Base-by-base conservation (phyloP, 352 stramenopile genomes). In the Phytophthora vignae region DNA sequence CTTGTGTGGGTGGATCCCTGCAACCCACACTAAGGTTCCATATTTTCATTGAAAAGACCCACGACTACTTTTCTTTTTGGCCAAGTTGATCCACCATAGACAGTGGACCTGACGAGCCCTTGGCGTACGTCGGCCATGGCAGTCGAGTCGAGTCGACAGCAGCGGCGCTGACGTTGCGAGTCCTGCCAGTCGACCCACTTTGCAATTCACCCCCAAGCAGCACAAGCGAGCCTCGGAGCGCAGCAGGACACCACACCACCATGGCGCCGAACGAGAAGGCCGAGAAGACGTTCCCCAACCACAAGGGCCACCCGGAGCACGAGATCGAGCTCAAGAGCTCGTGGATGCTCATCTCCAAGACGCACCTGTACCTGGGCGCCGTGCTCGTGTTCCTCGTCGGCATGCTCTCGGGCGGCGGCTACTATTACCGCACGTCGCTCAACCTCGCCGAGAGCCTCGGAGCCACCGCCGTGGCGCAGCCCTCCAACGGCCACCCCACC, bases 341-440 rank as follows among this genome's bases (percentile, higher is more conserved):
- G 55, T 93, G 84, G 84, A 89, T 92, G 79, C 78, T 92, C 64
- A 78, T 93, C 53, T 87, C 84, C 42, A 84, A 85, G 67, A 76
- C 75, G 53, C 85, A 91, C 69, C 71, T 93, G 60, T 93, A 92
- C 46, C 21, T 91, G 2, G 86, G 86, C 33, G 83, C 77, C 48
- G 76, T 79, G 59, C 68, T 93, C 27, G 60, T 90, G 58, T 93
- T 93, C 70, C 56, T 90, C 31, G 62, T 93, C 49, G 86, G 86
- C 50, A 71, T 78, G 60, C 76, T 93, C 63, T 90, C 88, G 25
- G 86, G 86, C 65, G 82, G 76, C 65, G 84, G 86, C 25, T 92
- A 89, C 77, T 78, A 83, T 55, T 78, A 85, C 62, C 71, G 77
- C 59, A 62, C 67, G 38, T 76, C 74, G 27, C 55, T 73, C 14